Evolutionary conservation across 2,329 filamentous ascomycete species (phyloP), one percentile per base, ranked within the genome.

Genomic region (Coniochaeta prunicola): DNA sequence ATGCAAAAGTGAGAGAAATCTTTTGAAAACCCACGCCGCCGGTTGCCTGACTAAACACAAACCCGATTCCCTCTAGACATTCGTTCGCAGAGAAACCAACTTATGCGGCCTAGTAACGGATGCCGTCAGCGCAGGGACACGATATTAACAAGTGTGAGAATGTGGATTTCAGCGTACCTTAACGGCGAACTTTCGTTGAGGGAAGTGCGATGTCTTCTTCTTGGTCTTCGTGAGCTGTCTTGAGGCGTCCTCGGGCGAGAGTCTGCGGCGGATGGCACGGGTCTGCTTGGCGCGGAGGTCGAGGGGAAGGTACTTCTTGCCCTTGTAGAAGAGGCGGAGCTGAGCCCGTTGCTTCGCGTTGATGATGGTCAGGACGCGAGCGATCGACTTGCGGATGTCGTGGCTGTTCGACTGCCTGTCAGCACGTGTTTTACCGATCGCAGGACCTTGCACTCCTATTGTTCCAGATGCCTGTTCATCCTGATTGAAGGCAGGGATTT

Each of bases 381-480:
- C 96, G 80, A 99, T 97, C 68, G 92, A 96, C 87, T 99, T 99
- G 85, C 94, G 92, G 78, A 99, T 86, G 79, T 99, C 96, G 85
- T 96, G 91, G 82, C 92, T 97, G 71, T 69, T 65, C 61, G 60
- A 61, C 59, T 45, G 21, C n/a, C 64, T 62, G 65, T 66, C 62
- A 64, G 61, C 59, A 57, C 57, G 57, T 15, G 42, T 38, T 58
- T 57, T 53, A 40, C 58, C 55, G 34, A 19, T 57, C 6, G 36
- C 15, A n/a, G 17, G 36, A n/a, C 36, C 36, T n/a, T n/a, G 36
- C 7, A 9, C 33, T 12, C 21, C 40, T 8, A 24, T 26, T 26
- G 10, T 7, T 10, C 40, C 19, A 26, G 3, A 17, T 30, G 28
- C 24, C 45, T 8, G 6, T 9, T n/a, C 21, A 17, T 50, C 26